Evolutionary conservation across 2,329 filamentous ascomycete genomes (phyloP).

Genomic region (Fusarium napiforme): DNA sequence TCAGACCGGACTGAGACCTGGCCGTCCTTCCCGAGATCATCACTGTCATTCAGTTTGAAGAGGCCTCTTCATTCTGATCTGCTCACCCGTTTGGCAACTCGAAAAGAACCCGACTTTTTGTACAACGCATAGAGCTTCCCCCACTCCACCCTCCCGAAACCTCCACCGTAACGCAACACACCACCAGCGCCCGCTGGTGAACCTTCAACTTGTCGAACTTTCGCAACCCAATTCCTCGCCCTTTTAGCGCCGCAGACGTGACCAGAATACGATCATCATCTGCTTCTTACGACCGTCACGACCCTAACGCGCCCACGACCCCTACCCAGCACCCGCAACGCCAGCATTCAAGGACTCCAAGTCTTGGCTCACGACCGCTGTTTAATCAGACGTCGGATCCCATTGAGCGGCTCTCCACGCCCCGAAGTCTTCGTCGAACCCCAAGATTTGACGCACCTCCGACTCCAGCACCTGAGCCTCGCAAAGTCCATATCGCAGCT

Average conservation of each 20-base stretch:
- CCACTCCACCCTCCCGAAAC: constrained; percentile 36
- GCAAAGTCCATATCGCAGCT: constrained; percentile 58
- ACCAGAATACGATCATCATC: constrained; percentile 54
- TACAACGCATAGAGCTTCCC: constrained; percentile 36
- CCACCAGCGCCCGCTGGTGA: constrained; percentile 55
- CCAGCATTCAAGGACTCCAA: constrained; percentile 49
- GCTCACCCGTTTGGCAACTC: constrained; percentile 3
- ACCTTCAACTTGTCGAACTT: constrained; percentile 60
- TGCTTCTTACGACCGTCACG: constrained; percentile 65
- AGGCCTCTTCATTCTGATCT: constrained; percentile 1
- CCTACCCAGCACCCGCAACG: constrained; percentile 59
- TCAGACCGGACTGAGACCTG: constrained; percentile 31
- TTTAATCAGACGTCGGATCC: constrained; percentile 49
- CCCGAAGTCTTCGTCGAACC: constrained; percentile 62
- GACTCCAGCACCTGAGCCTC: constrained; percentile 53
- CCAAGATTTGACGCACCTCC: constrained; percentile 60
- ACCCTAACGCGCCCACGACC: constrained; percentile 60
- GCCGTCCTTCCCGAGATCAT: constrained; percentile 30
- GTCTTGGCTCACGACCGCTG: constrained; percentile 30
- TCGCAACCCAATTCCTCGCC: constrained; percentile 40
- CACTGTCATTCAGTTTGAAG: constrained; percentile 5
- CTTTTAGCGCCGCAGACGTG: constrained; percentile 56
- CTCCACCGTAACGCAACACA: constrained; percentile 36
- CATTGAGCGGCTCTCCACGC: constrained; percentile 56
- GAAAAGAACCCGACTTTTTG: constrained; percentile 27